Conservation (phyloP, 1,139 yeast species). For the Yamadazyma triangularis region DNA sequence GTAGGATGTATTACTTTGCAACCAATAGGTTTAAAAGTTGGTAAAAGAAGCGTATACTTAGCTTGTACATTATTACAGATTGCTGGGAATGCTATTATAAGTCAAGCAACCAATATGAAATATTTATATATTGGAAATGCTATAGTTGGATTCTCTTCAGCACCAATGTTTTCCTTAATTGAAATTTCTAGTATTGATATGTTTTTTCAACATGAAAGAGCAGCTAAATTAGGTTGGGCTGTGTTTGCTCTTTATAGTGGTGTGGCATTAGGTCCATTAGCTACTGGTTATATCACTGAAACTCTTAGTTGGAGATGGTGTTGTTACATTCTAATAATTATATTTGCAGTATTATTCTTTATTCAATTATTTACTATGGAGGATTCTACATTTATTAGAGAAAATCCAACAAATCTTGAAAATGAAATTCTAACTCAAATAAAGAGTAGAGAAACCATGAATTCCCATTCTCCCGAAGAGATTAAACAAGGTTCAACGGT, state of each 20-base stretch:
- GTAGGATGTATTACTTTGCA: conserved; percentile 36
- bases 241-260: conserved; percentile 45
- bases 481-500: conserved; percentile 3
- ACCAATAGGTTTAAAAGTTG: conserved; percentile 39
- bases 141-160: conserved; percentile 42
- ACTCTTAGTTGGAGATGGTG: conserved; percentile 44
- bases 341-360: conserved; percentile 41
- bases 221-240: conserved; percentile 32
- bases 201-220: conserved; percentile 46
- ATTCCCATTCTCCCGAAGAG: conserved; percentile 12
- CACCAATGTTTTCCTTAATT: conserved; percentile 47
- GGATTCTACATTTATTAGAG: conserved; percentile 35
- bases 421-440: conserved; percentile 21
- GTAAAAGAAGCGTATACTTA: conserved; percentile 36
- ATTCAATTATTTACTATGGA: conserved; percentile 41
- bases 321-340: conserved; percentile 41
- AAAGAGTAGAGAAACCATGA: conserved; percentile 16
- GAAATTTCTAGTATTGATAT: conserved; percentile 47
- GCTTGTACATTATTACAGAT: conserved; percentile 29
- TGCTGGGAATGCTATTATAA: conserved; percentile 32
- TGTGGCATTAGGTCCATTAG: conserved; percentile 41
- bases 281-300: conserved; percentile 39
- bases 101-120: conserved; percentile 23
- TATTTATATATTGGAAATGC: conserved; percentile 27
- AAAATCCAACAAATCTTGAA: conserved; percentile 15